These are phyloP conservation scores for Wickerhamomyces sp. DNA, from an alignment of 1,139 yeast genomes.

Conservation along the genomic window DNA sequence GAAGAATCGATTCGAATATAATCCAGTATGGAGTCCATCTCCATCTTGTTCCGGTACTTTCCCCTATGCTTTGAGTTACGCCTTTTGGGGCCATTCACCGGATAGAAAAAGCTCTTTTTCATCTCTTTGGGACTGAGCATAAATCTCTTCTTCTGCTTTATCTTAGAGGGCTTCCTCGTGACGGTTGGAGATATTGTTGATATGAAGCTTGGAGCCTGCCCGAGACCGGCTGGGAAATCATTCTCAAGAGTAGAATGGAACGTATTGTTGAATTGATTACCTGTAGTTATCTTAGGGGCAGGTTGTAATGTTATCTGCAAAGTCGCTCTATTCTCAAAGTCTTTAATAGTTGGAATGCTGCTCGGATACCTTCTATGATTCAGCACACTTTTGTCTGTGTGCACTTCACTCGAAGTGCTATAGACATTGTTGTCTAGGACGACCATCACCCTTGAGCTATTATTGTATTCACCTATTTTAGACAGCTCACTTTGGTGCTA, in stretches of 20 bases:
- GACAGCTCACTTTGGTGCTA: too few species aligned
- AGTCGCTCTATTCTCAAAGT: constrained; percentile 7
- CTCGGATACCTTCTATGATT: constrained; percentile 5
- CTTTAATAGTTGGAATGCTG: constrained; percentile 6
- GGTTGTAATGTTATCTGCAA: neutral
- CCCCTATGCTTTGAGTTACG: constrained; percentile 14
- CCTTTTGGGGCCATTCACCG: constrained; percentile 22
- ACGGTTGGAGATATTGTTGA: constrained; percentile 15
- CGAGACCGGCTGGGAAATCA: constrained; percentile 4
- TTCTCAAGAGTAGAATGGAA: neutral
- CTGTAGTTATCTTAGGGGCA: neutral
- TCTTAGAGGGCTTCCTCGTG: constrained; percentile 13
- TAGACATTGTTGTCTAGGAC: neutral
- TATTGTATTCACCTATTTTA: too few species aligned
- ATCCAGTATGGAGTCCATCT: constrained; percentile 19
- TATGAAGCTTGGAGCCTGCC: constrained; percentile 19
- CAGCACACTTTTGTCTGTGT: neutral
- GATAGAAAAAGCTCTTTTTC: constrained; percentile 17
- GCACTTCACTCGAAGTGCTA: neutral
- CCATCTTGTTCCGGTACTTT: constrained; percentile 20
- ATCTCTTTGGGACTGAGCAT: constrained; percentile 20
- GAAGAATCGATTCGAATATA: constrained; percentile 19
- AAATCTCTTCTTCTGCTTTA: constrained; percentile 13
- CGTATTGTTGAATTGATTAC: neutral
- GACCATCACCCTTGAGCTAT: too few species aligned